Percentiles rank a stretch among this genome's conserved stretches.
Evolutionary conservation across 176 grass and related monocot genomes (phyloP).

Genomic region (Chloris gayana): DNA sequence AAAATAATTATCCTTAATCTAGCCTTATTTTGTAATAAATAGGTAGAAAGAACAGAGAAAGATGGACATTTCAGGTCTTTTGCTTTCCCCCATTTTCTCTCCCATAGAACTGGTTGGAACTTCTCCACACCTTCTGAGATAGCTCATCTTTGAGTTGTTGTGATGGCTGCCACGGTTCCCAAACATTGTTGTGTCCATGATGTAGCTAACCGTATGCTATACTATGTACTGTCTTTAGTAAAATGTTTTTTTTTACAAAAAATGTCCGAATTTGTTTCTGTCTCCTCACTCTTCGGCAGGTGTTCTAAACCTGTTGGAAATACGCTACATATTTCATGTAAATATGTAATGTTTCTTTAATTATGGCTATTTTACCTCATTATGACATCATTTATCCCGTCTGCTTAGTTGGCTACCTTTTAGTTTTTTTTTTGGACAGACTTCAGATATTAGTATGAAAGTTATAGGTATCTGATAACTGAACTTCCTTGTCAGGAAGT

Average conservation of each 20-base stretch:
- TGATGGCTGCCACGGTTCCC: neutral
- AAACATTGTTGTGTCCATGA: neutral
- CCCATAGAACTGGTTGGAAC: too few species aligned
- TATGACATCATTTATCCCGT: neutral
- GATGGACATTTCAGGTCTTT: too few species aligned
- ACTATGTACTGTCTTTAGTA: neutral
- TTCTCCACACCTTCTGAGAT: too few species aligned
- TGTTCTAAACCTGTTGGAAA: neutral
- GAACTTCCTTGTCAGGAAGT: conserved; percentile 75
- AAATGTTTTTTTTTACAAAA: too few species aligned
- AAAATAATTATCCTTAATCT: too few species aligned
- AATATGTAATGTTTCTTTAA: neutral
- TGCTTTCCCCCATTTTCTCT: too few species aligned
- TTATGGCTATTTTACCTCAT: neutral
- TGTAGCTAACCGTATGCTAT: neutral
- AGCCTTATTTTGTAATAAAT: too few species aligned
- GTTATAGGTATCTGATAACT: conserved; percentile 16
- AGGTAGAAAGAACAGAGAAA: too few species aligned
- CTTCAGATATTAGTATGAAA: conserved; percentile 6
- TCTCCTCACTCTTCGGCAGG: neutral
- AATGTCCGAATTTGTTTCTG: neutral
- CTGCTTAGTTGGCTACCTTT: neutral
- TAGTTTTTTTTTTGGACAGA: neutral
- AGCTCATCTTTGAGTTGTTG: neutral
- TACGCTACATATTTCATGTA: neutral